These are phyloP conservation scores for Tricladium varicosporioides DNA, from an alignment of 2,329 filamentous ascomycete species.

Conservation along the genomic window DNA sequence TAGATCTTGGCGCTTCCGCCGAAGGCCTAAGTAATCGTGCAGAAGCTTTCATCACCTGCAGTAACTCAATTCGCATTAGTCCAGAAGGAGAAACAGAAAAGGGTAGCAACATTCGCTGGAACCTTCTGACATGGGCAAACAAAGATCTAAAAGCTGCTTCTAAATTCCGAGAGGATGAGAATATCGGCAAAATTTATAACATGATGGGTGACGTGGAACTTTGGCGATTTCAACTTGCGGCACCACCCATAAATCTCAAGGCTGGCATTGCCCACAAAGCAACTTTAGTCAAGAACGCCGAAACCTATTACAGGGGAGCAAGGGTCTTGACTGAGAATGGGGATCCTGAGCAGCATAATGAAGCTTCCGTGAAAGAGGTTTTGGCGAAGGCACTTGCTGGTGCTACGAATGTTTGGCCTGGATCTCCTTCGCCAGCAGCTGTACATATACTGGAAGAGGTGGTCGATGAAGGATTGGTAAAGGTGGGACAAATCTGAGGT, in stretches of 20 bases:
- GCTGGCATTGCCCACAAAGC: slow-evolving; percentile 42
- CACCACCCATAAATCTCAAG: slow-evolving; percentile 41
- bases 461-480: slow-evolving; percentile 2
- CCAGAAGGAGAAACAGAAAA: slow-evolving; percentile 13
- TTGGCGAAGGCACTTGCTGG: slow-evolving; percentile 6
- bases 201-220: slow-evolving; percentile 55
- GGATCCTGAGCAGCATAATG: slow-evolving; percentile 13
- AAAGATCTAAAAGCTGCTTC: slow-evolving; percentile 48
- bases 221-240: slow-evolving; percentile 49
- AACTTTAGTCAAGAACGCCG: slow-evolving; percentile 53
- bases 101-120: slow-evolving; percentile 45
- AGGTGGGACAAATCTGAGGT: background rate
- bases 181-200: slow-evolving; percentile 51
- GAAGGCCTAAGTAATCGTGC: slow-evolving; percentile 53
- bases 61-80: slow-evolving; percentile 33
- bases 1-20: slow-evolving; percentile 42
- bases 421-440: background rate
- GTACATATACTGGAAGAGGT: slow-evolving; percentile 8
- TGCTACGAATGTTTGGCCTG: background rate
- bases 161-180: slow-evolving; percentile 48
- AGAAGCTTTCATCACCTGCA: slow-evolving; percentile 53
- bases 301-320: slow-evolving; percentile 56
- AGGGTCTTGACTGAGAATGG: slow-evolving; percentile 3
- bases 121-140: slow-evolving; percentile 49
- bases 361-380: slow-evolving; percentile 8